Evolutionary conservation across 495 filamentous ascomycete genomes (phyloP).

Genomic region (Aspergillus sparsus): DNA sequence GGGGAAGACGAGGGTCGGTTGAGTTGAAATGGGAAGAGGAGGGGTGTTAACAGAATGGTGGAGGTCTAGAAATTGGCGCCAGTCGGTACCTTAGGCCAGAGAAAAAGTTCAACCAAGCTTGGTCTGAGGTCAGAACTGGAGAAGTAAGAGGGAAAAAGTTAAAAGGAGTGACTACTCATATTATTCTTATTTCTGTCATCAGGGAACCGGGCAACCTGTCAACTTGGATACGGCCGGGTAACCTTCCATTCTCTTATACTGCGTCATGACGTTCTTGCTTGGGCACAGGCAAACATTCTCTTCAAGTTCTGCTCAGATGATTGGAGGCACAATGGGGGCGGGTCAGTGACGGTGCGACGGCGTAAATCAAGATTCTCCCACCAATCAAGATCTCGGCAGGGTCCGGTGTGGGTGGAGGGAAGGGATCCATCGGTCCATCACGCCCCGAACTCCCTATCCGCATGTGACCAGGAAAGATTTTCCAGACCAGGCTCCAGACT

Average conservation of each 20-base stretch:
- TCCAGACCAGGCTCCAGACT: constrained; percentile 11
- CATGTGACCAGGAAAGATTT: constrained; percentile 46
- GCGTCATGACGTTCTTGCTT: constrained; percentile 26
- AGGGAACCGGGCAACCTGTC: constrained; percentile 10
- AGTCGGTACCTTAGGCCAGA: constrained; percentile 1
- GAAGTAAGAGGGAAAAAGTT: neutral
- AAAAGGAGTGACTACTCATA: neutral
- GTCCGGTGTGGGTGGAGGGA: constrained; percentile 14
- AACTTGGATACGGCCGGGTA: constrained; percentile 23
- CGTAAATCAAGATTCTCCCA: constrained; percentile 33
- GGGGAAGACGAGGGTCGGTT: constrained; percentile 21
- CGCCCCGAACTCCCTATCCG: constrained; percentile 22
- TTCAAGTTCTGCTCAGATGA: constrained; percentile 12
- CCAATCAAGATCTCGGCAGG: constrained; percentile 38
- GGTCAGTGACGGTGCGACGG: constrained; percentile 33
- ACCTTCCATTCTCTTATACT: constrained; percentile 30
- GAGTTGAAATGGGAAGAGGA: constrained; percentile 22
- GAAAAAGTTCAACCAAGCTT: constrained; percentile 1
- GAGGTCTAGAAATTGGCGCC: constrained; percentile 15
- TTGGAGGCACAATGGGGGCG: constrained; percentile 26
- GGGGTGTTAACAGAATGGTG: constrained; percentile 23
- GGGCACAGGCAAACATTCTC: constrained; percentile 12
- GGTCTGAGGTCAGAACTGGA: constrained; percentile 1
- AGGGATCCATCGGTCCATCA: constrained; percentile 11
- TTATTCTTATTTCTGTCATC: neutral